Evolutionary conservation across 2,329 filamentous ascomycete genomes (phyloP).

Genomic region (Neurospora crassa): DNA sequence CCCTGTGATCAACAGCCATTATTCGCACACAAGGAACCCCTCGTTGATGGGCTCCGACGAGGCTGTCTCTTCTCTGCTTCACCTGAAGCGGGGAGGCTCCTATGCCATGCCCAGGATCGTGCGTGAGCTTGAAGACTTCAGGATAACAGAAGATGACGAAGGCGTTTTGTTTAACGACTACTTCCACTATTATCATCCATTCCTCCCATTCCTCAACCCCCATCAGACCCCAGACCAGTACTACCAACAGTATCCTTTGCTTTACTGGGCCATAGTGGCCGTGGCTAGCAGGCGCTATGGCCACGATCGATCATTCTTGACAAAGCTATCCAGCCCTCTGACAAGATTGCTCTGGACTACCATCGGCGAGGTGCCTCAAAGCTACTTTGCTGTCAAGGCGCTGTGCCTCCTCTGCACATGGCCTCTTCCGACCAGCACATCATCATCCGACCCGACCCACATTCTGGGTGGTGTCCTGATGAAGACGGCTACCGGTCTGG

Average conservation of each 20-base stretch:
- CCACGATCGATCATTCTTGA: slow-evolving; percentile 53
- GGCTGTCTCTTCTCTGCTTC: slow-evolving; percentile 55
- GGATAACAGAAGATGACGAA: slow-evolving; percentile 54
- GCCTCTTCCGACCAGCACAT: slow-evolving; percentile 75
- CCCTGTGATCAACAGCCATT: slow-evolving; percentile 47
- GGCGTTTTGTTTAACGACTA: slow-evolving; percentile 62
- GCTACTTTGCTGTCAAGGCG: slow-evolving; percentile 73
- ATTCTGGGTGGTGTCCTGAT: slow-evolving; percentile 78
- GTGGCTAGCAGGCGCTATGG: slow-evolving; percentile 65
- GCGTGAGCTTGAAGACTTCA: slow-evolving; percentile 53
- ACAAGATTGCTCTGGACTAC: slow-evolving; percentile 68
- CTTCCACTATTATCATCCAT: slow-evolving; percentile 68
- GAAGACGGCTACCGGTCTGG: slow-evolving; percentile 77
- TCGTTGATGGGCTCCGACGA: slow-evolving; percentile 60
- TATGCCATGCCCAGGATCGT: slow-evolving; percentile 51
- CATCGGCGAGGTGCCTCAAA: slow-evolving; percentile 66
- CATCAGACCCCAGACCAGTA: slow-evolving; percentile 61
- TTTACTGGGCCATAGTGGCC: slow-evolving; percentile 78
- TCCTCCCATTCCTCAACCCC: slow-evolving; percentile 64
- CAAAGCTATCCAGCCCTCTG: slow-evolving; percentile 56
- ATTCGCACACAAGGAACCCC: slow-evolving; percentile 51
- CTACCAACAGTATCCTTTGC: slow-evolving; percentile 65
- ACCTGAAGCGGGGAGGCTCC: slow-evolving; percentile 55
- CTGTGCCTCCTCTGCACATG: slow-evolving; percentile 72
- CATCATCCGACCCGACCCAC: slow-evolving; percentile 70